Base-by-base conservation (phyloP, 345 rosid species). In the Euphorbia lathyris region DNA sequence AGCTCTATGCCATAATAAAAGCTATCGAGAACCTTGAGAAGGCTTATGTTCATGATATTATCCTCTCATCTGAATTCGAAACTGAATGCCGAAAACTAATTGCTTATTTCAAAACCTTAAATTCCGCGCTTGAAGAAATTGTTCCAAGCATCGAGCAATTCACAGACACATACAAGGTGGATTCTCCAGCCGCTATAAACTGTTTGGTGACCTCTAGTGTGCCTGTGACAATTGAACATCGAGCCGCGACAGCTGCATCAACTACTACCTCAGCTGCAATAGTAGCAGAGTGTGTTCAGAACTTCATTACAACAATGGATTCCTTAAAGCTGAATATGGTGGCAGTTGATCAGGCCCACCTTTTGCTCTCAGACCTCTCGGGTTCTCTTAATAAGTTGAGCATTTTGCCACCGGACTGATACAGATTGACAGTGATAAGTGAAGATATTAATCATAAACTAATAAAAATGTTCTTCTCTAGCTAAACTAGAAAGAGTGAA, bases 11-110 rank as follows among this genome's bases (percentile, higher is more conserved):
- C 23, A 95, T 95, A 59, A 88, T 95, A 72, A 91, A 90, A 71
- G 97, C 97, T 58, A 92, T 96, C 0, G 97, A 95, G 88, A 95
- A 95, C 89, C 93, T 95, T 32, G 99, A 92, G 66, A 92, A 92
- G 74, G 96, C 92, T 0, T 95, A 95, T 45, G 76, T 95, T 48
- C 95, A 96, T 16, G 99, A 92, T 69, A 77, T 92, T 5, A 77
- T 95, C 40, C 51, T 88, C 8, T 87, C 99, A 4, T 81, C 88
- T 0, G 91, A 90, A 9, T 95, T 92, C 3, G 99, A 95, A 76
- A 75, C 80, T 0, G 98, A 95, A 67, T 95, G 99, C 64, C 98
- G 82, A 62, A 95, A 92, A 57, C 97, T 90, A 68, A 90, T 95
- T 30, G 91, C 97, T 1, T 96, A 95, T 70, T 95, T 90, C 84